Evolutionary conservation across 202 grass and related monocot species (phyloP), one percentile per base, ranked within the genome.

Genomic region (Setaria viridis): DNA sequence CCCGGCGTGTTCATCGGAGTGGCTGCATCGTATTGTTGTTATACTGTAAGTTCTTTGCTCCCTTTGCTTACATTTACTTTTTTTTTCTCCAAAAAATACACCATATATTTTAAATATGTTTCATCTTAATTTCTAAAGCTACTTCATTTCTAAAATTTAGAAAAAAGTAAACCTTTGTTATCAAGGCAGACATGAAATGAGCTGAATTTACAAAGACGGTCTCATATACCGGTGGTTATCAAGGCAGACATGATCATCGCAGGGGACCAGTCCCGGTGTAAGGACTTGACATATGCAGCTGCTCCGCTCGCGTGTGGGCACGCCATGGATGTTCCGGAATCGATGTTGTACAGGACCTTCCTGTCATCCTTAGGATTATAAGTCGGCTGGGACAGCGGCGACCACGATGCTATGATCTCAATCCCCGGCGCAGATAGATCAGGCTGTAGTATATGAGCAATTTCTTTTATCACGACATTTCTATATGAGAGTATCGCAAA

Each of bases 261-360:
- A 16, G 76, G 57, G 2, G 80, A 76, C 89, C 89, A 91, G 33
- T 88, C 77, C 0, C 50, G 81, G 77, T 91, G 85, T 49, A 73
- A 57, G 9, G 89, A 86, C 89, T 94, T 94, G 58, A 84, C 76
- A 13, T 70, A 70, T 2, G 89, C 89, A 1, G 77, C 84, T 7
- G 77, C 72, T 12, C 92, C 89, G 6, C 72, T 84, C 4, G 68
- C 89, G 35, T 94, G 89, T 0, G 92, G 89, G 67, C 92, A 94
- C 57, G 92, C 67, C 92, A 94, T 94, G 47, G 92, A 91, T 67
- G 92, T 91, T n/a, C 89, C 89, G 4, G 88, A 84, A 0, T 75
- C 7, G 70, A 91, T 68, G 66, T 57, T 91, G 82, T 80, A 94
- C 9, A 37, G 19, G 32, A 43, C 56, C 9, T 54, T 67, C 12